Evolutionary conservation across 257 asterid genomes (phyloP), one percentile per base, ranked within the genome.

Genomic region (Oldenlandia corymbosa): DNA sequence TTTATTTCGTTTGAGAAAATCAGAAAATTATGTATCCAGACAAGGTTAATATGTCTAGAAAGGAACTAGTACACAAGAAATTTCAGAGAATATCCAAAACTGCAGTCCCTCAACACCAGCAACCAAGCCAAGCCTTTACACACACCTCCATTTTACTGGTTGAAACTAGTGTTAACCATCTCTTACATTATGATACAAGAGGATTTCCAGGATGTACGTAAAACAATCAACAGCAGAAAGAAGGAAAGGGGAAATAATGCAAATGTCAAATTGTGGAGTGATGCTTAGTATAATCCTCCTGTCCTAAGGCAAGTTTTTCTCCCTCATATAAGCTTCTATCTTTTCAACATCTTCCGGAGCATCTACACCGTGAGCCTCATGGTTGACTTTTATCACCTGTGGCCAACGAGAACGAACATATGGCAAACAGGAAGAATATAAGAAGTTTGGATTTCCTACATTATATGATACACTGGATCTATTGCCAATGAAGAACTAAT

Each of bases 381-480:
- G 83, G 61, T 85, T 87, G 23, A 88, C 96, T 75, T 81, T 85
- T 66, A 88, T 88, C 71, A 83, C 96, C 89, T 83, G 80, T 53
- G 46, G 27, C 36, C 27, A 4, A 60, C 30, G 12, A 30, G 5
- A 18, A 45, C 28, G 1, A 20, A 7, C 45, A 42, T 11, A 26
- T 11, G 31, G 27, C 31, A 23, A 64, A 5, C 12, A 46, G 3
- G 52, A 11, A 37, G n/a, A 10, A 31, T 11, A 43, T 36, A 14
- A 58, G 21, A 10, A 21, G 20, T 27, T 11, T 2, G 56, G 27
- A 30, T 31, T 49, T 45, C 57, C 24, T 8, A 8, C 7, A 10
- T 23, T 24, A 26, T 10, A 4, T 50, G 23, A 28, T 16, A 39
- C 3, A 1, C 30, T 24, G 30, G 36, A 54, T 54, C 60, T n/a